Conservation (phyloP, 495 filamentous ascomycete species). For the Annulohypoxylon nitens region DNA sequence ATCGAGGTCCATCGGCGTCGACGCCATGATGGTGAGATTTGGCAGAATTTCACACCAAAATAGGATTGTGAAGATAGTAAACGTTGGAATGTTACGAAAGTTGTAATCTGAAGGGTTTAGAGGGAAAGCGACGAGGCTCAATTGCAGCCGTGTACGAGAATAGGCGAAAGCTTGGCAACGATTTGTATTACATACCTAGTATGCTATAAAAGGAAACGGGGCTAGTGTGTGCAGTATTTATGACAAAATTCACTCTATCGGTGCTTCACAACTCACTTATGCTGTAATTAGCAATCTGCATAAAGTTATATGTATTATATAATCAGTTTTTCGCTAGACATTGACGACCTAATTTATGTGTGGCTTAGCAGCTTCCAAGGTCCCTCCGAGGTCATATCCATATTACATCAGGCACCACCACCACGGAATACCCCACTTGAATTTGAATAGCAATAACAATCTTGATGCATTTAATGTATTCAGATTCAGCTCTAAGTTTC, state of each 20-base stretch:
- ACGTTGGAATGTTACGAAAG: background rate
- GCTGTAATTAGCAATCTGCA: background rate
- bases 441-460: too few relatives aligned
- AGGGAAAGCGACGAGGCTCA: slow-evolving; percentile 9
- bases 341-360: background rate
- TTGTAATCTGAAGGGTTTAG: background rate
- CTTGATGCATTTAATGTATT: too few relatives aligned
- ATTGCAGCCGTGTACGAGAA: slow-evolving; percentile 4
- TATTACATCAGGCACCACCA: too few relatives aligned
- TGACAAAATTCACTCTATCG: background rate
- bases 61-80: background rate
- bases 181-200: background rate
- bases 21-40: slow-evolving; percentile 55
- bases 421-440: too few relatives aligned
- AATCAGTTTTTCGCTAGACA: background rate
- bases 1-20: slow-evolving; percentile 68
- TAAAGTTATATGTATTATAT: background rate
- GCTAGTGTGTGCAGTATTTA: background rate
- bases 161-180: background rate
- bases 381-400: too few relatives aligned
- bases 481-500: too few relatives aligned
- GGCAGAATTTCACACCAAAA: background rate
- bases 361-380: too few relatives aligned
- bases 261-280: background rate
- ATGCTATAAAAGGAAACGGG: background rate